Evolutionary conservation across 257 asterid species (phyloP).

Genomic region (Solanum piurae): DNA sequence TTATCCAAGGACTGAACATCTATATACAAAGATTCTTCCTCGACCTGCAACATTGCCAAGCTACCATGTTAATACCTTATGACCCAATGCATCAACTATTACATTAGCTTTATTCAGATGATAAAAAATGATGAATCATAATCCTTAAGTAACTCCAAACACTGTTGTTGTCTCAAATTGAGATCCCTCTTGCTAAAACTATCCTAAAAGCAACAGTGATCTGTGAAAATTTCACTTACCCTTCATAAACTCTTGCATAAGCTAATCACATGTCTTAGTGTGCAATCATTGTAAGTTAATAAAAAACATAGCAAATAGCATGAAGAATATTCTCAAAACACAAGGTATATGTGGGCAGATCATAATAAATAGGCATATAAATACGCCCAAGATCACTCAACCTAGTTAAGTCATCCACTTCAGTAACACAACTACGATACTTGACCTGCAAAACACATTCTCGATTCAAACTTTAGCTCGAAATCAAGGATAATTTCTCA

Average conservation of each 20-base stretch:
- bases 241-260: background rate
- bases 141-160: background rate
- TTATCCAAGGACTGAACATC: background rate
- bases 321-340: background rate
- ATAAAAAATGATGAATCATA: background rate
- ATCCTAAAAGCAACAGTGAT: background rate
- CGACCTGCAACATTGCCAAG: background rate
- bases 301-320: background rate
- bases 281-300: background rate
- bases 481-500: background rate
- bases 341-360: background rate
- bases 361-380: no score
- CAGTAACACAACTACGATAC: no score
- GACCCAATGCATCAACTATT: background rate
- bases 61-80: background rate
- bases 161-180: background rate
- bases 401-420: background rate
- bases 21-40: background rate
- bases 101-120: background rate
- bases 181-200: background rate
- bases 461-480: background rate
- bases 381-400: background rate
- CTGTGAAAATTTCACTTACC: background rate
- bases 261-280: background rate
- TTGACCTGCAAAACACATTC: background rate